Conservation (phyloP, 2,329 filamentous ascomycete species). For the Colletotrichum aenigma region DNA sequence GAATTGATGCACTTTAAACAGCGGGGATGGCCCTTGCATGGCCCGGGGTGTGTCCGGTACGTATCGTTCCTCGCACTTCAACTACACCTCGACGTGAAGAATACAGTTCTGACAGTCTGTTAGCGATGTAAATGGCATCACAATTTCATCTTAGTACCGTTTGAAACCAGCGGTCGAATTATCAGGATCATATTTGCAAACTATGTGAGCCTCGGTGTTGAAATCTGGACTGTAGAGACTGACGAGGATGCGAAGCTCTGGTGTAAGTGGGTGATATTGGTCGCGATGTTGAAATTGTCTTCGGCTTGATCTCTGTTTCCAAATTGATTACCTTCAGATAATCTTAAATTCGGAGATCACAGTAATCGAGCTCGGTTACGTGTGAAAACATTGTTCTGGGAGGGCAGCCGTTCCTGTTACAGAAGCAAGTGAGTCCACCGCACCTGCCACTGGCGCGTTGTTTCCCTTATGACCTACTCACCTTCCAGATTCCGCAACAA, state of each 20-base stretch:
- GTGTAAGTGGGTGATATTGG: neutral
- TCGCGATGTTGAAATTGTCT: neutral
- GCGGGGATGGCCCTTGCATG: conserved; percentile 1
- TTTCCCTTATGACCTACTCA: neutral
- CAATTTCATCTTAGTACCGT: neutral
- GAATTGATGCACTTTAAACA: neutral
- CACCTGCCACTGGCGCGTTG: neutral
- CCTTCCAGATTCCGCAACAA: neutral
- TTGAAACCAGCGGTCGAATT: neutral
- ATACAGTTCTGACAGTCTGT: neutral
- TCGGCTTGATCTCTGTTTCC: neutral
- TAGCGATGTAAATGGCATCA: neutral
- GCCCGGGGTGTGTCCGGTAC: neutral
- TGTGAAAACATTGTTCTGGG: neutral
- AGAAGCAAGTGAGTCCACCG: neutral
- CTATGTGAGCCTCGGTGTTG: neutral
- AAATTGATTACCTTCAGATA: neutral
- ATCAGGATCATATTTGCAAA: neutral
- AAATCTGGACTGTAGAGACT: neutral
- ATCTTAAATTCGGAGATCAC: neutral
- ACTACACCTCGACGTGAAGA: neutral
- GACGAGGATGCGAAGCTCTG: neutral
- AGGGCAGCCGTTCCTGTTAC: neutral
- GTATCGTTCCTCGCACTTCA: neutral
- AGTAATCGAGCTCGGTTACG: neutral